Evolutionary conservation across 805 yeast genomes (phyloP), one percentile per base, ranked within the genome.

Genomic region (Myxozyma sirexii): DNA sequence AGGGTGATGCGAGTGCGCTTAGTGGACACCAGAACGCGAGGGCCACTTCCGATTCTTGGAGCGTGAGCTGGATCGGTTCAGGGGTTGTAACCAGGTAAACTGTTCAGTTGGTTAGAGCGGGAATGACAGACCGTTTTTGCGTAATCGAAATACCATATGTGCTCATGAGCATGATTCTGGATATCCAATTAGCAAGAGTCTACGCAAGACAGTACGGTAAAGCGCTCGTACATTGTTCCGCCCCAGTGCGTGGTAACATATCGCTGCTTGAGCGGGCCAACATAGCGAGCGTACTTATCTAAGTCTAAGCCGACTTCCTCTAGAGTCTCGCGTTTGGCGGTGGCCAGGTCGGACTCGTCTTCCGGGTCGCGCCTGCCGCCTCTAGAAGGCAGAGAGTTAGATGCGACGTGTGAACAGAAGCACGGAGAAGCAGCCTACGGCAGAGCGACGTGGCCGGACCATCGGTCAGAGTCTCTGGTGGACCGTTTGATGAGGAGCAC

Each of bases 231-330:
- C 65, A 68, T 54, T 10, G 60, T 59, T 4, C 72, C 59, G 6
- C 75, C 74, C 75, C 76, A 71, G 12, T 70, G 63, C 4, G 71
- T 67, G 31, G 71, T 69, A 26, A 75, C 70, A 7, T 62, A 68
- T 19, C 76, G 66, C 41, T 74, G 77, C 52, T 72, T 72, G 27
- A 76, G 60, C 4, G 74, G 67, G 5, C 77, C 77, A 17, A 72
- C 69, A 52, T 59, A 68, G 23, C 60, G 37, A 6, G 71, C 75
- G 35, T 67, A 60, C 5, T 45, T 37, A 1, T 35, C 49, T 8
- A 76, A 67, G 58, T 74, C 77, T 3, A 76, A 53, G 6, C 79
- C 79, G 19, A 76, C 76, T 54, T 76, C 79, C 59, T 76, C 79
- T 4, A 12, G 27, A 1, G 78, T 66, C 54, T 76, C 79, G 3